Evolutionary conservation across 2,329 filamentous ascomycete genomes (phyloP), one percentile per base, ranked within the genome.

Genomic region (Coniochaeta sp.): DNA sequence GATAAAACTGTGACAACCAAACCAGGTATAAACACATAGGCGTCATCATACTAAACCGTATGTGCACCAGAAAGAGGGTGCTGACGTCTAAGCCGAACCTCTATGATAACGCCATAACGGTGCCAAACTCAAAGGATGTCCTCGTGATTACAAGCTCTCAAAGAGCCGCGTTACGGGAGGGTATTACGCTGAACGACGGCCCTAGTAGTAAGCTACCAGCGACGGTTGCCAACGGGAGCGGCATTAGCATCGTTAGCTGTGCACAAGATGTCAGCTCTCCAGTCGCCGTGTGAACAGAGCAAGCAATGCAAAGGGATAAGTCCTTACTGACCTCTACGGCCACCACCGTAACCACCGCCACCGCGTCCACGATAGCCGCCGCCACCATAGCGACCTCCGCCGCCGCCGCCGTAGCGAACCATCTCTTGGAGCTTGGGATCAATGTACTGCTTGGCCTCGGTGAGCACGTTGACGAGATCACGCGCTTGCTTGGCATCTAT

Each of bases 401-500:
- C 89, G 62, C 91, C 91, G 64, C 92, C 91, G 67, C 91, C 86
- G 73, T 93, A 98, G 75, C 95, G 90, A 68, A 86, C 88, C 95
- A 99, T 98, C 82, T 99, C 95, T 65, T 88, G 87, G 65, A 99
- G 89, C 75, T 92, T 89, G 72, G 95, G 95, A 71, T 98, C 95
- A 76, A 99, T 93, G 78, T 96, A 89, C 81, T 99, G 95, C 82
- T 98, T 98, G 67, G 95, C 93, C 79, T 99, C 95, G 72, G 88
- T 88, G 68, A 99, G 89, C 70, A 99, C 91, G 69, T 85, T 84
- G 69, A 99, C 88, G 73, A 99, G 88, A 79, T 99, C 95, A 84
- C 95, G 93, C 78, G 95, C 93, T 86, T 95, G 90, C 82, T 93
- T 95, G 70, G 89, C 85, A 79, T 95, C 90, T 93, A 59, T 6